Percentiles rank a stretch among this genome's conserved stretches.
Evolutionary conservation across 2,329 filamentous ascomycete species (phyloP).

Genomic region (Fusarium sp.): DNA sequence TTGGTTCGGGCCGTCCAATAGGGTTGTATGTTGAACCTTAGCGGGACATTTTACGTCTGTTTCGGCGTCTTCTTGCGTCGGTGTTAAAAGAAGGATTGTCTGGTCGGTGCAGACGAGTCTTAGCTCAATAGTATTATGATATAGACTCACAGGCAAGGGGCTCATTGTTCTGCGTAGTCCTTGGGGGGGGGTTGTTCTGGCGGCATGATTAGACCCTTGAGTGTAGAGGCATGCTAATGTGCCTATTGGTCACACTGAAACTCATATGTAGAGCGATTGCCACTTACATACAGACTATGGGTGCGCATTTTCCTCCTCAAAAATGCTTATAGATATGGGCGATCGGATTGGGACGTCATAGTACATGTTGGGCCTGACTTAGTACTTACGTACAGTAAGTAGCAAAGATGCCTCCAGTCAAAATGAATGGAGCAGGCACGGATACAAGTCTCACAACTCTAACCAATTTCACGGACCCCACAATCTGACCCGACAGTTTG

Average conservation of each 20-base stretch:
- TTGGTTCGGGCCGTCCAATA: slow-evolving; percentile 26
- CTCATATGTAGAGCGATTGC: not conserved
- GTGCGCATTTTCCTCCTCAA: not conserved
- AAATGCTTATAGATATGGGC: not conserved
- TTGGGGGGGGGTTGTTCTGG: not conserved
- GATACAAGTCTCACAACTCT: slow-evolving; percentile 26
- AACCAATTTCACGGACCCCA: slow-evolving; percentile 40
- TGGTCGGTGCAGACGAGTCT: slow-evolving; percentile 7
- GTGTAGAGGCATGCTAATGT: too few relatives aligned
- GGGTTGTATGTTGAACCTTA: slow-evolving; percentile 28
- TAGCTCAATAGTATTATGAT: slow-evolving; percentile 14
- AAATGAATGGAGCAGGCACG: not conserved
- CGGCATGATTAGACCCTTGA: not conserved
- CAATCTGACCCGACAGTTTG: slow-evolving; percentile 40
- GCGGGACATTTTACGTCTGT: slow-evolving; percentile 12
- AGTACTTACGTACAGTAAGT: not conserved
- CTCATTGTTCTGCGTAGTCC: not conserved
- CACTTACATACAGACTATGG: not conserved
- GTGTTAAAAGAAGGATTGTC: slow-evolving; percentile 18
- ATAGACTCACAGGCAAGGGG: not conserved
- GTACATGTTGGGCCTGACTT: not conserved
- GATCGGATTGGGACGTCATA: not conserved
- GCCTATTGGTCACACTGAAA: not conserved
- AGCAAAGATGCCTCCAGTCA: not conserved
- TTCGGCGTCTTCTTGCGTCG: slow-evolving; percentile 31